Base-by-base conservation (phyloP, 148 eudicot genomes). In the Nyssa sinensis region DNA sequence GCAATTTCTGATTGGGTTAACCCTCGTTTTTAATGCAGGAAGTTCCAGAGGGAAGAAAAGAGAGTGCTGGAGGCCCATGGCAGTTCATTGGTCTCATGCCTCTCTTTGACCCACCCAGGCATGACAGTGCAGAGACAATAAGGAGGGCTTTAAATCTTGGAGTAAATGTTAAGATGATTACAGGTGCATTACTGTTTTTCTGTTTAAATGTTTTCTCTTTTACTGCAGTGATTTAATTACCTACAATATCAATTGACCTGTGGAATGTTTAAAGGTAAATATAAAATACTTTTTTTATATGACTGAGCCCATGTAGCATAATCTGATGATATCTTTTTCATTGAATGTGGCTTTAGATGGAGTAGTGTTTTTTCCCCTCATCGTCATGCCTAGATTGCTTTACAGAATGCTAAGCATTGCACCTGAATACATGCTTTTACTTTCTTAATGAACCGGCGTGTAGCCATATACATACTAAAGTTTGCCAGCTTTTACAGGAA, bases 91-190 rank as follows among this genome's bases (percentile, higher is more conserved):
- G 93, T 73, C 93, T 95, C 64, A 79, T 95, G 97, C 99, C 99
- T 88, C 93, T 95, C 35, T 95, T 95, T 80, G 99, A 95, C 75
- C 99, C 99, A 49, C 99, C 99, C 28, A 88, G 99, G 67, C 99
- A 95, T 67, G 99, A 95, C 77, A 95, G 99, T 88, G 99, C 99
- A 4, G 98, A 95, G 57, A 95, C 99, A 66, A 95, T 95, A 39
- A 86, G 98, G 79, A 90, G 99, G 81, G 99, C 99, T 62, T 77
- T 95, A 64, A 89, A 95, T 82, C 94, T 95, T 32, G 99, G 99
- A 70, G 99, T 95, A 7, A 95, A 75, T 80, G 99, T 95, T 31
- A 93, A 95, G 80, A 95, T 95, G 99, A 95, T 95, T 70, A 95
- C 99, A 77, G 98, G 98, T 95, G 66, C 69, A 75, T 78, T 62